Percentiles rank a stretch among this genome's conserved stretches.
Evolutionary conservation across 1,284 basidiomycete genomes (phyloP).

Genomic region (Cutaneotrichosporon dermatis): DNA sequence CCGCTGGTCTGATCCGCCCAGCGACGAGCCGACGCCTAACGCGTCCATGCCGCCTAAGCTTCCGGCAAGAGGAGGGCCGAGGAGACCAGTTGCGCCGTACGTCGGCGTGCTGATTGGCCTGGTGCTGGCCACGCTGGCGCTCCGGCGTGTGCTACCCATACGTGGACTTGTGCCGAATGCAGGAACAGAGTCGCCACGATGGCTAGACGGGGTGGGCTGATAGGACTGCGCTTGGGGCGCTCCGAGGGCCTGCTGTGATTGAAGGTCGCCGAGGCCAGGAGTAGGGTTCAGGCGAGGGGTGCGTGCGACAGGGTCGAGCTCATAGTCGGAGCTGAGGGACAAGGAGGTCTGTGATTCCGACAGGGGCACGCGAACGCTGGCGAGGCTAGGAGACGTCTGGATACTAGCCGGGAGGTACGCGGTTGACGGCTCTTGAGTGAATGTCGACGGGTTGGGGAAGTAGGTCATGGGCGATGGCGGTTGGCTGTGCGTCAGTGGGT

Average conservation of each 20-base stretch:
- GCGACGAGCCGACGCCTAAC: conserved; percentile 2
- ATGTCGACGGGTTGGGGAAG: conserved; percentile 42
- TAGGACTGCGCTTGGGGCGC: conserved; percentile 2
- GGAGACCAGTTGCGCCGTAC: conserved; percentile 3
- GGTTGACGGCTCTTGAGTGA: conserved; percentile 17
- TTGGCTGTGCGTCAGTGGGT: conserved; percentile 10
- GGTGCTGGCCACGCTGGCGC: conserved; percentile 9
- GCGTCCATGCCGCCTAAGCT: conserved; percentile 1
- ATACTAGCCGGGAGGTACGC: conserved; percentile 6
- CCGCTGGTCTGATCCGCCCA: conserved; percentile 7
- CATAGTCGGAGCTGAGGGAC: conserved; percentile 10
- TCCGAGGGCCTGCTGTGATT: conserved; percentile 3
- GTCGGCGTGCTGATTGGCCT: not conserved
- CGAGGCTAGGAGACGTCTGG: conserved; percentile 16
- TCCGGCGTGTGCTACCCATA: conserved; percentile 6
- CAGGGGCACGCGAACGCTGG: conserved; percentile 6
- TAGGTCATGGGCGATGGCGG: conserved; percentile 42
- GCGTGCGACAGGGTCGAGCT: conserved; percentile 3
- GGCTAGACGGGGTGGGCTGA: not conserved
- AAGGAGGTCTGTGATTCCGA: conserved; percentile 18
- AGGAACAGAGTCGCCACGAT: not conserved
- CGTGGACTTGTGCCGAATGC: conserved; percentile 5
- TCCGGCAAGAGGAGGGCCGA: not conserved
- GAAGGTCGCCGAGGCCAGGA: conserved; percentile 8
- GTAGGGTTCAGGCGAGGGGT: conserved; percentile 7